Evolutionary conservation across 2,329 filamentous ascomycete genomes (phyloP), one percentile per base, ranked within the genome.

Genomic region (Rachicladosporium sp.): DNA sequence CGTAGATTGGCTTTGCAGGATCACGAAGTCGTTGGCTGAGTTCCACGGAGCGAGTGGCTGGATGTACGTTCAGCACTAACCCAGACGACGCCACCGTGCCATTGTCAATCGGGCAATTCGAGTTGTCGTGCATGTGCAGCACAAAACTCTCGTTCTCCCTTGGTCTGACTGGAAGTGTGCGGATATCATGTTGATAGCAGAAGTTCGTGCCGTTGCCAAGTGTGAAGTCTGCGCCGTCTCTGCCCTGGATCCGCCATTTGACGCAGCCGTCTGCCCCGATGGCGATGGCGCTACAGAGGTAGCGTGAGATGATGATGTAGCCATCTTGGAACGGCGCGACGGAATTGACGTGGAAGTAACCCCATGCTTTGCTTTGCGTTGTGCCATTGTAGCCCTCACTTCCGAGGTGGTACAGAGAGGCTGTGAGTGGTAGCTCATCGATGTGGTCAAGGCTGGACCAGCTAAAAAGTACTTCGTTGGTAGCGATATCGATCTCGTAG

Each of bases 301-400:
- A 61, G 2, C 69, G 64, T 1, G 64, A 61, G 0, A 69, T 73
- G 33, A 74, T 59, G 10, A 74, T 49, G 42, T 69, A 74, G 3
- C 68, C 67, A 1, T 60, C 50, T 0, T 51, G 43, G 35, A 64
- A 62, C 49, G 71, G 70, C 49, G 70, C 67, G 29, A 73, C 54
- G 35, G 67, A 67, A 53, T 73, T 71, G 52, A 74, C 65, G 50
- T 71, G 69, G 52, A 69, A 69, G 51, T 63, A 70, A 45, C 71
- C 68, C 54, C 61, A 70, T 1, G 64, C 61, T 15, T 61, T 58
- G 35, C 52, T 48, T 19, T 19, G 15, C 15, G 15, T 19, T 19
- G 15, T 19, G 21, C 55, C 52, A 13, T 58, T 55, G 44, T 64
- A 47, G 12, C 63, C 64, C 63, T 66, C 66, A 36, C 31, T 63